Base-by-base conservation (phyloP, 495 filamentous ascomycete genomes). In the Hypoxylon subgilvum region DNA sequence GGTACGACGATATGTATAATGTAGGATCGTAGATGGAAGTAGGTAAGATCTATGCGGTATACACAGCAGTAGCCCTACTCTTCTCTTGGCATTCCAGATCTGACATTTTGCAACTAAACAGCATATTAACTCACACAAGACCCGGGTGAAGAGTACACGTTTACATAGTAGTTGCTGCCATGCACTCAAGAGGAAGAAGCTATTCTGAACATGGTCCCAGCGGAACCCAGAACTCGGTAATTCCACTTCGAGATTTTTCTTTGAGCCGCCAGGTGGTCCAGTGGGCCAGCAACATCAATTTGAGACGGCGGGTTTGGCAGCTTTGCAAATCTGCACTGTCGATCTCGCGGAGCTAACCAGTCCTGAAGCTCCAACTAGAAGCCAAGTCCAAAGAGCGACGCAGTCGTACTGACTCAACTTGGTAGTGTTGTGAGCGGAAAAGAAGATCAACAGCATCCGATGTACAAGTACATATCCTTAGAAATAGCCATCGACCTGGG, bases 331-430 rank as follows among this genome's bases (percentile, higher is more conserved):
- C 61, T 59, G 56, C 27, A 54, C 36, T 41, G 61, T 56, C 49
- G 55, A 61, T 65, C 56, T 52, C 40, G 56, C 61, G 61, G 61
- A 61, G 49, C 61, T 61, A 61, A 55, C 62, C 56, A 52, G 47
- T 40, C 52, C 57, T 57, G 45, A 52, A 49, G 56, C 57, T 52
- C 57, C 57, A 61, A 61, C 48, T 46, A 61, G 62, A 61, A 61
- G 57, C 36, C 56, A 39, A 57, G 52, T 51, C 48, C 14, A 18
- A 46, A 22, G 40, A 57, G 46, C 34, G 40, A 52, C 46, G 23
- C 5, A 40, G 43, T 51, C 41, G 54, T 58, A 35, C 61, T 36
- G 50, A 36, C 56, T 52, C 30, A 61, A 52, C 52, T 47, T 43
- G 44, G 56, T 55, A 61, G 50, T 48, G 27, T 41, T 35, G 27